Conservation (phyloP, 225 moss, liverwort and hornwort species). For the Sphagnum contortum region DNA sequence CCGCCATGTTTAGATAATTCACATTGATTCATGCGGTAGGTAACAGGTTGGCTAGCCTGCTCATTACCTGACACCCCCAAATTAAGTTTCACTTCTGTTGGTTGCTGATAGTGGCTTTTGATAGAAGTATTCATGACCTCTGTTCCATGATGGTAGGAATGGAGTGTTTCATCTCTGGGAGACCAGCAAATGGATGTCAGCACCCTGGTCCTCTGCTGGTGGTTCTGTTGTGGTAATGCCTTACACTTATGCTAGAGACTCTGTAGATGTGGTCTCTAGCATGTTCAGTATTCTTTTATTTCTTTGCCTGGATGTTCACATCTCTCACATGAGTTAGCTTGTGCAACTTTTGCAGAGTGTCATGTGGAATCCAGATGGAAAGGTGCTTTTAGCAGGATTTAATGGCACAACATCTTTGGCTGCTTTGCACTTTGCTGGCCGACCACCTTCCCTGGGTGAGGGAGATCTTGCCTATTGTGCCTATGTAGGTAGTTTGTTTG, state of each 20-base stretch:
- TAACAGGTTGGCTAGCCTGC: no score
- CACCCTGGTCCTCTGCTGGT: conserved; percentile 83
- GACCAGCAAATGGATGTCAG: conserved; percentile 90
- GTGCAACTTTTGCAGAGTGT: conserved; percentile 57
- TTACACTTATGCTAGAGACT: neutral
- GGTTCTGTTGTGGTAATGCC: conserved; percentile 67
- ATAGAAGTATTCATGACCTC: no score
- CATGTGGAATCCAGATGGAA: conserved; percentile 94
- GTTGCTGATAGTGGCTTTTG: no score
- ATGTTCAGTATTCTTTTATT: no score
- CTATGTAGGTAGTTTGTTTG: neutral
- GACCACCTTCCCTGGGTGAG: conserved; percentile 84
- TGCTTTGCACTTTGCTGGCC: conserved; percentile 78
- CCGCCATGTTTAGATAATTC: no score
- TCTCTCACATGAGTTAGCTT: neutral
- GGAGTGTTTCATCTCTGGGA: conserved; percentile 97
- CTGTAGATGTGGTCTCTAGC: no score
- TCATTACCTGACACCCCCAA: no score
- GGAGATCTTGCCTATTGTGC: neutral
- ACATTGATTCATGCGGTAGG: no score
- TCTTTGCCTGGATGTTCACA: neutral
- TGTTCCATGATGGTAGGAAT: conserved; percentile 35
- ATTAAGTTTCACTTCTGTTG: no score
- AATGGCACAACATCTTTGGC: conserved; percentile 74
- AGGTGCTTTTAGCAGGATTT: conserved; percentile 78